Percentiles rank a stretch among this genome's conserved stretches.
phyloP scores from a whole-genome alignment of 306 rosid species.

The Neltuma alba region DNA sequence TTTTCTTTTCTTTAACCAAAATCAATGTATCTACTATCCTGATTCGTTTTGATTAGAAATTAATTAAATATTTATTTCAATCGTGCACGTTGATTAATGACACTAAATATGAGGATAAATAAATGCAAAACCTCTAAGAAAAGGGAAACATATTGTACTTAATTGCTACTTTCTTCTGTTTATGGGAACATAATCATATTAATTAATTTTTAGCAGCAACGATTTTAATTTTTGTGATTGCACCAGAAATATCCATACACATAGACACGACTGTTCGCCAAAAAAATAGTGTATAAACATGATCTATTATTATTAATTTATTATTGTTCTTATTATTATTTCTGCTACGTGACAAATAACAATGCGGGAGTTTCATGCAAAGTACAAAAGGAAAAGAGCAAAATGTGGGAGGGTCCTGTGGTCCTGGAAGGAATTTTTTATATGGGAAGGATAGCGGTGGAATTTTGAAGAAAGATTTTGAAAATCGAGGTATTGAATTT shows the following conservation, averaged over 20 bases:
- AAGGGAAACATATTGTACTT: background rate
- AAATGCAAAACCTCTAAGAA: background rate
- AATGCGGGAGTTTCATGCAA: background rate
- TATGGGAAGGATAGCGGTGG: slow-evolving; percentile 70
- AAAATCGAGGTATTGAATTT: slow-evolving; percentile 33
- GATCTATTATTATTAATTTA: too few relatives aligned
- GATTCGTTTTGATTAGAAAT: background rate
- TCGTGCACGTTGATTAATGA: background rate
- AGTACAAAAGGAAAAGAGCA: background rate
- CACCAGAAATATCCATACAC: background rate
- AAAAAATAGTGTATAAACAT: background rate
- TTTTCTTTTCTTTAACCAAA: background rate
- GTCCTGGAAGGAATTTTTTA: background rate
- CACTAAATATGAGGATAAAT: background rate
- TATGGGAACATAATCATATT: background rate
- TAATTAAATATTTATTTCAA: background rate
- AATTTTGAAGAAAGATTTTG: slow-evolving; percentile 53
- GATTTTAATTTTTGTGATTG: background rate
- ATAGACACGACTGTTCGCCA: background rate
- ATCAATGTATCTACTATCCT: background rate
- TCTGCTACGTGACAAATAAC: background rate
- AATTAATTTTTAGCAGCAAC: background rate
- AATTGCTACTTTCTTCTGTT: background rate
- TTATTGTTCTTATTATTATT: background rate
- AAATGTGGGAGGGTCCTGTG: background rate